Percentiles rank a stretch among this genome's conserved stretches.
Conservation (phyloP, 2,329 filamentous ascomycete genomes). For the Dendrostoma leiphaemia region DNA sequence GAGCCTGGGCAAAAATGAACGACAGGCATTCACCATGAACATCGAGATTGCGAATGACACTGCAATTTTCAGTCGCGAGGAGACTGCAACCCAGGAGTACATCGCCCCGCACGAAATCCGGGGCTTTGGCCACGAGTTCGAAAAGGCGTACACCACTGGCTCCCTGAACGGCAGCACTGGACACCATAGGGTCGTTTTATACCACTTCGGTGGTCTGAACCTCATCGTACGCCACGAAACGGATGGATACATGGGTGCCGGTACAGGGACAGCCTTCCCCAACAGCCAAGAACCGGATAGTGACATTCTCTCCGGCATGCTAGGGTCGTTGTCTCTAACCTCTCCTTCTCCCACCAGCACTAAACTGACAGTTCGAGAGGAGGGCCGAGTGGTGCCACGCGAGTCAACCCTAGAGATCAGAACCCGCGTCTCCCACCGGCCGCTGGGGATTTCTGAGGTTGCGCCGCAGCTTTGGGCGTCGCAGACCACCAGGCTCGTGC, state of each 20-base stretch:
- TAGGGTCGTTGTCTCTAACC: slow-evolving; percentile 28
- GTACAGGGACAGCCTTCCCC: neutral
- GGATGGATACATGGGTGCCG: slow-evolving; percentile 35
- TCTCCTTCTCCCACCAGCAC: slow-evolving; percentile 18
- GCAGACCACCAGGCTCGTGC: slow-evolving; percentile 46
- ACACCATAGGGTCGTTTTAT: slow-evolving; percentile 45
- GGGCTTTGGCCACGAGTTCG: slow-evolving; percentile 43
- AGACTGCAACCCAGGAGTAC: slow-evolving; percentile 26
- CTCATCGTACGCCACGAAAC: slow-evolving; percentile 42
- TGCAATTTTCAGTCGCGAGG: slow-evolving; percentile 35
- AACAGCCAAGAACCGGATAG: neutral
- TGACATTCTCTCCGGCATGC: slow-evolving; percentile 21
- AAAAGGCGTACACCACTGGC: slow-evolving; percentile 39
- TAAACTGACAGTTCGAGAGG: neutral
- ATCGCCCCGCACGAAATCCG: slow-evolving; percentile 33
- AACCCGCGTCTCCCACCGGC: slow-evolving; percentile 34
- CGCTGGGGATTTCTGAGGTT: slow-evolving; percentile 33
- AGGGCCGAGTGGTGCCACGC: neutral
- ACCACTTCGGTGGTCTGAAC: slow-evolving; percentile 38
- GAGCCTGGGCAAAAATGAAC: neutral
- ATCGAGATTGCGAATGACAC: slow-evolving; percentile 38
- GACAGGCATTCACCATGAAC: slow-evolving; percentile 38
- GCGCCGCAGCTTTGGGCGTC: slow-evolving; percentile 43
- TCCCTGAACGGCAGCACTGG: slow-evolving; percentile 36
- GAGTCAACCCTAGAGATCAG: slow-evolving; percentile 44